Evolutionary conservation across 192 early-diverging fungal species (phyloP).

Genomic region (Dissophora globulifera): DNA sequence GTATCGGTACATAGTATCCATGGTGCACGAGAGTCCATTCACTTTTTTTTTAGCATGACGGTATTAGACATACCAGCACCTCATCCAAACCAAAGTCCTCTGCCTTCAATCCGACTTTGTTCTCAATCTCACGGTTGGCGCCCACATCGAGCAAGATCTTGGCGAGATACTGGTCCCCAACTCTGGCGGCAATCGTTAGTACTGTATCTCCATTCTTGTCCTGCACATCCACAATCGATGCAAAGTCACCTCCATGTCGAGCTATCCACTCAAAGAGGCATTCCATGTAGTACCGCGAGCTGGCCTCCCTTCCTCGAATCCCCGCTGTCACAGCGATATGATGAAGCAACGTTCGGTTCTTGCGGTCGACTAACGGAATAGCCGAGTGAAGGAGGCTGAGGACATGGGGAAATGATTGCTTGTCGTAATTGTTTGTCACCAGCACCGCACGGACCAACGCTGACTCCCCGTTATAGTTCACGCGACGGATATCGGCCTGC

Average conservation of each 20-base stretch:
- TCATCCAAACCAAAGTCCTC: conserved; percentile 71
- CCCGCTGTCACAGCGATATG: conserved; percentile 85
- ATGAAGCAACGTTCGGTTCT: conserved; percentile 88
- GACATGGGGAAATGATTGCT: conserved; percentile 80
- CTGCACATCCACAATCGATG: conserved; percentile 66
- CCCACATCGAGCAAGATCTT: conserved; percentile 81
- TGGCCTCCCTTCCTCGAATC: conserved; percentile 69
- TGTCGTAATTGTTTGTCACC: conserved; percentile 86
- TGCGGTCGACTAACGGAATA: conserved; percentile 76
- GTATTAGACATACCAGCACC: conserved; percentile 6
- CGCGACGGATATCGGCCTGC: conserved; percentile 74
- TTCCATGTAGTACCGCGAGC: conserved; percentile 90
- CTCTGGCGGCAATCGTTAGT: conserved; percentile 86
- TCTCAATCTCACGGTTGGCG: conserved; percentile 77
- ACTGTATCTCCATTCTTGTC: conserved; percentile 88
- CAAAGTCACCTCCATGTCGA: conserved; percentile 56
- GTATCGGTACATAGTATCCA: neutral
- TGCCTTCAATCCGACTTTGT: conserved; percentile 81
- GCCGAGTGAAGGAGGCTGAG: conserved; percentile 81
- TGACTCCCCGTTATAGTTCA: conserved; percentile 89
- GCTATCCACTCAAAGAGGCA: conserved; percentile 77
- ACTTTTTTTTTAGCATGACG: no score
- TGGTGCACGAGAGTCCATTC: neutral
- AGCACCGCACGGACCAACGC: conserved; percentile 90
- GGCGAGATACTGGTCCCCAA: conserved; percentile 77